Conservation (phyloP, 768 basidiomycete genomes). For the Boletus barrowsii region DNA sequence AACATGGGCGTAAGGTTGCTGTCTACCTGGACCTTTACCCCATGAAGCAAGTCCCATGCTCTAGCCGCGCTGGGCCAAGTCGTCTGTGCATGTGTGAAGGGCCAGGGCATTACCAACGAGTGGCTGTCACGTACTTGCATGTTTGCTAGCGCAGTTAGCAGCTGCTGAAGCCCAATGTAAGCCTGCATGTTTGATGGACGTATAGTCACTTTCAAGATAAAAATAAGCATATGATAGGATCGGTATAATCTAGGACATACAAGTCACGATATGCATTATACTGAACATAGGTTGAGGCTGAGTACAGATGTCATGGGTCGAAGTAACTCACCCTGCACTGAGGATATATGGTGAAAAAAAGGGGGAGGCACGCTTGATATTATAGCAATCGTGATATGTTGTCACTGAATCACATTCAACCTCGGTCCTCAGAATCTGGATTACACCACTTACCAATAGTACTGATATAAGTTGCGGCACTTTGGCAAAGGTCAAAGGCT, state of each 20-base stretch:
- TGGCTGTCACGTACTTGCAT: conserved; percentile 52
- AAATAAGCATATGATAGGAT: conserved; percentile 7
- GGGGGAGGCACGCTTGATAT: conserved; percentile 57
- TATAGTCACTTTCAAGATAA: conserved; percentile 52
- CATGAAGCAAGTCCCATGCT: conserved; percentile 64
- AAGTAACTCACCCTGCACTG: conserved; percentile 59
- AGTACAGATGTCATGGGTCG: background rate
- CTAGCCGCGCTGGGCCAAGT: conserved; percentile 72
- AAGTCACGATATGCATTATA: conserved; percentile 75
- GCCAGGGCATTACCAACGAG: background rate
- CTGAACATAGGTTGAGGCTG: conserved; percentile 34
- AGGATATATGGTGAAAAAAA: conserved; percentile 70
- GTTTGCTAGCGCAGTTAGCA: conserved; percentile 58
- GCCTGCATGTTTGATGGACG: conserved; percentile 72
- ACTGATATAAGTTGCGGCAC: conserved; percentile 69
- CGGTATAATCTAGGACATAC: conserved; percentile 38
- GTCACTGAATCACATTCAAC: conserved; percentile 37
- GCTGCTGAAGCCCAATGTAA: conserved; percentile 60
- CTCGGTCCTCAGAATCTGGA: background rate
- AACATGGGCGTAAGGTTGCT: conserved; percentile 35
- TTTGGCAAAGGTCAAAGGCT: conserved; percentile 72
- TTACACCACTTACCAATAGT: conserved; percentile 48
- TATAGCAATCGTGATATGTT: conserved; percentile 58
- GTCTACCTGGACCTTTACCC: conserved; percentile 56
- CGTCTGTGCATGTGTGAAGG: conserved; percentile 36